These are phyloP conservation scores for Bruguiera parviflora DNA, from an alignment of 345 rosid genomes.

Conservation along the genomic window DNA sequence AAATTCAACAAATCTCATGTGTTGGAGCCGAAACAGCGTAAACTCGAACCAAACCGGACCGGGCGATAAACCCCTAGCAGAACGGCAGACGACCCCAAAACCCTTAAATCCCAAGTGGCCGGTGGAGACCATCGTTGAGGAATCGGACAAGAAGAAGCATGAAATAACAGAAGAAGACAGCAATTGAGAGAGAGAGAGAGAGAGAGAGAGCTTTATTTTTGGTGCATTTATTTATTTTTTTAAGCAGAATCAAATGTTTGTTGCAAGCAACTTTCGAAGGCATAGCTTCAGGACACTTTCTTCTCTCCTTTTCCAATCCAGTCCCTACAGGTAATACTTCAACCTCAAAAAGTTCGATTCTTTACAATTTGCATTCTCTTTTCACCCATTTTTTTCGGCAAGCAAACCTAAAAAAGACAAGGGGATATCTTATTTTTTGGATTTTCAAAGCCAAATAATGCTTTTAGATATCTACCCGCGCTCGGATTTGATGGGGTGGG, in stretches of 20 bases:
- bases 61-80: no score
- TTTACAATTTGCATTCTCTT: background rate
- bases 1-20: no score
- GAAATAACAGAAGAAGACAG: background rate
- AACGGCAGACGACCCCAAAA: slow-evolving; percentile 9
- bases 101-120: slow-evolving; percentile 14
- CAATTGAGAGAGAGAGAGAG: background rate
- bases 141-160: background rate
- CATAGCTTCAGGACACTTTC: slow-evolving; percentile 42
- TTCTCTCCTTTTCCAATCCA: slow-evolving; percentile 40
- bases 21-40: background rate
- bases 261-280: slow-evolving; percentile 48
- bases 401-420: background rate
- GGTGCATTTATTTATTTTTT: no score
- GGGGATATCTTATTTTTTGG: background rate
- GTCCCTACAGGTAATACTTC: slow-evolving; percentile 38
- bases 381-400: background rate
- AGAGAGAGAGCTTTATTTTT: background rate
- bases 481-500: background rate
- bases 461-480: no score
- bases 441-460: background rate
- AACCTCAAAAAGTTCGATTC: background rate
- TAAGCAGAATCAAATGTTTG: slow-evolving; percentile 44
- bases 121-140: no score
- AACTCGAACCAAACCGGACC: no score